Percentiles rank a stretch among this genome's conserved stretches.
Evolutionary conservation across 768 basidiomycete species (phyloP).

Genomic region (Lactarius sanguifluus): DNA sequence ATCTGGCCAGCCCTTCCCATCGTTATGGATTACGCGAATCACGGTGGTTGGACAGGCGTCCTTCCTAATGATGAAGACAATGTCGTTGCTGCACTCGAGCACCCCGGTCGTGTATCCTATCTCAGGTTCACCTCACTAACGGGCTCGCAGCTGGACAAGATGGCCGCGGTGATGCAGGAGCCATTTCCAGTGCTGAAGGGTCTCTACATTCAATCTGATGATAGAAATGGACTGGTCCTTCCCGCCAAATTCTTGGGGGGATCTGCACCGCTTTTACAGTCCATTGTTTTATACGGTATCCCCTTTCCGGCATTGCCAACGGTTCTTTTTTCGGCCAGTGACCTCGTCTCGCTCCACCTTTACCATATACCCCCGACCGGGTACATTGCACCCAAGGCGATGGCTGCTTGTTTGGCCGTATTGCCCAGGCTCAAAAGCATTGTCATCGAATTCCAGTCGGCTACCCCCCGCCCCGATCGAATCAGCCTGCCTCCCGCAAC

Average conservation of each 20-base stretch:
- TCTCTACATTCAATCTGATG: not conserved
- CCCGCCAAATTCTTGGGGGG: not conserved
- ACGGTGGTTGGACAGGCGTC: too few species aligned
- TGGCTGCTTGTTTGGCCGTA: not conserved
- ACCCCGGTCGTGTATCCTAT: not conserved
- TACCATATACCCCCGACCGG: not conserved
- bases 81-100: not conserved
- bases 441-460: not conserved
- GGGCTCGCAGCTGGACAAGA: not conserved
- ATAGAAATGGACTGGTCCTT: not conserved
- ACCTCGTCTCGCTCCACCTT: not conserved
- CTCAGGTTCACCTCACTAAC: not conserved
- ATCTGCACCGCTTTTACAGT: not conserved
- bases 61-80: not conserved
- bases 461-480: not conserved
- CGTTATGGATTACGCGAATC: not conserved
- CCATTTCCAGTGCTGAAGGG: not conserved
- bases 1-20: not conserved
- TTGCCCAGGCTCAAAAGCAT: not conserved
- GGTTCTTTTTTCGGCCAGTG: not conserved
- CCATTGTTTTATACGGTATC: not conserved
- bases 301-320: not conserved
- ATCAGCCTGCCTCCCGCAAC: not conserved
- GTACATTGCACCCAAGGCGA: not conserved
- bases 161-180: not conserved